Percentiles rank a stretch among this genome's conserved stretches.
Evolutionary conservation across 208 protist species (phyloP).

Genomic region (Leishmania guyanensis): DNA sequence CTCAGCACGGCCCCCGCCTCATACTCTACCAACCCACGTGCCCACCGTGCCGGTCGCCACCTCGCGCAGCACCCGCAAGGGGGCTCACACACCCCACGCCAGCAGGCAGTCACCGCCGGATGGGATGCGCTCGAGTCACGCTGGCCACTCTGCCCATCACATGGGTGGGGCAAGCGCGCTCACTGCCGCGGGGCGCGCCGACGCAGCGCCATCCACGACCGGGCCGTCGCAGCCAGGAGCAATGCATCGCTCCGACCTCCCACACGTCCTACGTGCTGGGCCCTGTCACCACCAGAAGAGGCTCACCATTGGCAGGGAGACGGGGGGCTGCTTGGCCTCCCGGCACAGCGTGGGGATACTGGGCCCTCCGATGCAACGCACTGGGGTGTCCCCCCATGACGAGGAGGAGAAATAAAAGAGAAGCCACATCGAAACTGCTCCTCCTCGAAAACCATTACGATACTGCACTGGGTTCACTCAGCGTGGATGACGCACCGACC

Average conservation of each 20-base stretch:
- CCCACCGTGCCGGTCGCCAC: not conserved
- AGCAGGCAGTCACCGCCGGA: not conserved
- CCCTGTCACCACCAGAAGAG: not conserved
- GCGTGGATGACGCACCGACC: not conserved
- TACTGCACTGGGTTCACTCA: not conserved
- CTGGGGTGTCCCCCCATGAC: not conserved
- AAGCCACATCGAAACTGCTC: not conserved
- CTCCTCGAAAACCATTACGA: not conserved
- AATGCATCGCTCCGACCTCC: not conserved
- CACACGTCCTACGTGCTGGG: not conserved
- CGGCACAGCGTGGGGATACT: not conserved
- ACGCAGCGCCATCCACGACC: not conserved
- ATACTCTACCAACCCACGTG: not conserved
- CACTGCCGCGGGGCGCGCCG: not conserved
- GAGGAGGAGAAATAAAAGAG: not conserved
- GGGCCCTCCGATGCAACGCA: not conserved
- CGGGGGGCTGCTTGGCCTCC: not conserved
- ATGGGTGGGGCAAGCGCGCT: not conserved
- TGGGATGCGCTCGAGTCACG: not conserved
- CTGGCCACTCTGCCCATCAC: not conserved
- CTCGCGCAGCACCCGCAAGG: no score
- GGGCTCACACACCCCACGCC: no score
- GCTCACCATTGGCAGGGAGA: not conserved
- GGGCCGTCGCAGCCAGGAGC: not conserved
- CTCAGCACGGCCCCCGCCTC: not conserved